Evolutionary conservation across 2,329 filamentous ascomycete species (phyloP), one percentile per base, ranked within the genome.

Genomic region (Fusarium sp.): DNA sequence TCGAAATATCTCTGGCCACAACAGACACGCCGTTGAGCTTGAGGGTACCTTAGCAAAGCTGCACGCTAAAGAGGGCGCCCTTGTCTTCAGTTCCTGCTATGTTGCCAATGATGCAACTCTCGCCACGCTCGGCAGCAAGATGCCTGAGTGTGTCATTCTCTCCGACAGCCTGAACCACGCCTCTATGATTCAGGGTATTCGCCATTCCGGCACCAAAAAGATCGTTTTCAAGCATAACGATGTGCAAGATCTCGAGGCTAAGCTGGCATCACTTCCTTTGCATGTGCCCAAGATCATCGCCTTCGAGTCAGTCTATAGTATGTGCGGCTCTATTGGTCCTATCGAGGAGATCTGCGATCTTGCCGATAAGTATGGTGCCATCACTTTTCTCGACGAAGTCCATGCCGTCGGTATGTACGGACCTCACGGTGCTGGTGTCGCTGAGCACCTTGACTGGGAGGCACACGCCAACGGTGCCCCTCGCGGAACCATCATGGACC

Each of bases 381-480:
- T 99, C 72, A 99, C 96, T 77, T 99, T 99, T 82, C 87, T 98
- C 80, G 96, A 99, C 80, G 96, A 99, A 89, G 96, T 99, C 69
- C 96, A 99, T 84, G 96, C 96, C 47, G 96, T 99, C 27, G 96
- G 96, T 80, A 98, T 99, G 96, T 99, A 99, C 82, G 96, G 96
- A 79, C 95, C 96, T 80, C 91, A 94, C 78, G 96, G 96, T 70
- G 96, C 95, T 64, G 96, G 96, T 83, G 96, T 99, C 47, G 96
- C 96, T 38, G 96, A 99, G 85, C 96, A 99, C 82, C 90, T 99
- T 55, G 95, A 99, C 80, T 99, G 93, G 80, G 94, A 97, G 79
- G 91, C 92, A 13, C 95, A 98, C 81, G 87, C 88, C 65, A 89
- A 90, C 61, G 94, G 94, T 63, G 87, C 88, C 74, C 91, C 94